Base-by-base conservation (phyloP, 2,329 filamentous ascomycete species). In the Lecanosticta acicola region DNA sequence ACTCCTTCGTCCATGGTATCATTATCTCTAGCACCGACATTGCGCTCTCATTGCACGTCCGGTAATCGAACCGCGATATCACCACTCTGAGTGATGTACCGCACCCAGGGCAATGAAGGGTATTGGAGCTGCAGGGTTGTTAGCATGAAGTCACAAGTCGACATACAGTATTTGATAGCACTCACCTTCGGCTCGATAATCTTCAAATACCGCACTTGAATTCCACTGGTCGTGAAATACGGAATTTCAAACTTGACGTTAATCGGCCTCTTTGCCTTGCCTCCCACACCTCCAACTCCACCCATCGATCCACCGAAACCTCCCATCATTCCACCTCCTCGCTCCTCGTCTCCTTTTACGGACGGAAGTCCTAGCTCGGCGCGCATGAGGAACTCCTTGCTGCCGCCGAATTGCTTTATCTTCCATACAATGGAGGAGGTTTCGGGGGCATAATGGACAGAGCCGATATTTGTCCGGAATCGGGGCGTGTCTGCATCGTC, bases 171-270 rank as follows among this genome's bases (percentile, higher is more conserved):
- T 3, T 48, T 14, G 32, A 35, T 36, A 19, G 32, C 19, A 54
- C 58, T 45, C 74, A 95, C 91, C 87, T 98, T 98, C 38, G 93
- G 93, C 71, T 98, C 93, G 54, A 94, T 97, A 63, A 98, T 98
- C 79, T 98, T 98, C 68, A 98, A 71, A 68, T 98, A 98, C 62
- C 93, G 81, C 61, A 98, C 93, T 70, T 98, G 94, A 59, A 98
- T 98, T 55, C 93, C 93, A 71, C 87, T 94, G 2, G 94, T 98
- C n/a, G 93, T 98, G 67, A 98, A 98, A 71, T 98, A 98, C n/a
- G 93, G 93, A 64, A 98, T 98, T 74, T 98, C 93, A 67, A 98
- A 98, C 74, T 98, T 98, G 73, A 98, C 93, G 68, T 90, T 91
- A 62, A 98, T 98, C 1, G 93, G 93, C 58, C 93, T 76, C 77